These are phyloP conservation scores for Fusarium multiceps DNA, from an alignment of 2,329 filamentous ascomycete genomes.

Conservation along the genomic window DNA sequence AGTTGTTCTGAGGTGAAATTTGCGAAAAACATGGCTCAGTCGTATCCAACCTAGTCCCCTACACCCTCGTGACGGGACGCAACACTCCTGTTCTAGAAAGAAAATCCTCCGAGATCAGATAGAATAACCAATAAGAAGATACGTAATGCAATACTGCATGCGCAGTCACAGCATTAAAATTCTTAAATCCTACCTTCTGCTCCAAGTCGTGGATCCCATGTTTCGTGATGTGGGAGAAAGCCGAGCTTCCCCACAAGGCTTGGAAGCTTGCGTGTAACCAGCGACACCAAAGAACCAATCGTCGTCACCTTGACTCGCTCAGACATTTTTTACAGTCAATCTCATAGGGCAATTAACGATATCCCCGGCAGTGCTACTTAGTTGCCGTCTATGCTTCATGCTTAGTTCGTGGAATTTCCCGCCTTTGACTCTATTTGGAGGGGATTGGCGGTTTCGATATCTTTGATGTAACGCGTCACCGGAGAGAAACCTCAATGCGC, in stretches of 20 bases:
- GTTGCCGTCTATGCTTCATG: conserved; percentile 18
- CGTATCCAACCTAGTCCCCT: not conserved
- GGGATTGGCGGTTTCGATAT: not conserved
- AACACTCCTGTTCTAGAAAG: not conserved
- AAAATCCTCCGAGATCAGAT: not conserved
- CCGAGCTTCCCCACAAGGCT: conserved; percentile 5
- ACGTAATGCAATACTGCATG: not conserved
- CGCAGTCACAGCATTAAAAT: not conserved
- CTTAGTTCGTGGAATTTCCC: not conserved
- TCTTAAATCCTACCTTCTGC: not conserved
- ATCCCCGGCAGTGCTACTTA: conserved; percentile 13
- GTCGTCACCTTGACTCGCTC: not conserved
- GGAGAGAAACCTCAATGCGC: not conserved
- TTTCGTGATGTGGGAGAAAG: conserved; percentile 23
- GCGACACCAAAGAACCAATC: conserved; percentile 7
- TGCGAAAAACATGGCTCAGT: not conserved
- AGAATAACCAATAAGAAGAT: not conserved
- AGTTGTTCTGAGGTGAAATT: not conserved
- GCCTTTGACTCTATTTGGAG: not conserved
- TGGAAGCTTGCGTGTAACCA: conserved; percentile 2
- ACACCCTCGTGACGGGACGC: not conserved
- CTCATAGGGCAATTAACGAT: conserved; percentile 9
- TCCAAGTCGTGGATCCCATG: not conserved
- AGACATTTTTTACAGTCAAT: conserved; percentile 1
- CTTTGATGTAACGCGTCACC: conserved; percentile 16